These are phyloP conservation scores for Castanospermum australe DNA, from an alignment of 306 rosid species.

Conservation along the genomic window DNA sequence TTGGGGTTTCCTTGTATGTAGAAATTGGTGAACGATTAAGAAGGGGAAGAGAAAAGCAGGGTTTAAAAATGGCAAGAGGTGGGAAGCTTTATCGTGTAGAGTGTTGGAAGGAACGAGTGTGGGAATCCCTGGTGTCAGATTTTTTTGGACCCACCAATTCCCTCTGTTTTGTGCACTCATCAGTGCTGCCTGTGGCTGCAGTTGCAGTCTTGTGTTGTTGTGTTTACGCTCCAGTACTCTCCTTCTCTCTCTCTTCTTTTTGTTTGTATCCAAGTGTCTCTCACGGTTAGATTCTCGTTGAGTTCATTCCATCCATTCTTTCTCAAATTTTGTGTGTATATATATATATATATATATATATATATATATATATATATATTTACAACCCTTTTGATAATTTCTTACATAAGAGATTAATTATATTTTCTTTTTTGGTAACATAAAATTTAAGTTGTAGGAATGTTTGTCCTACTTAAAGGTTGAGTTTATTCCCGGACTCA, in stretches of 20 bases:
- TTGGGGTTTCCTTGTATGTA: constrained; percentile 13
- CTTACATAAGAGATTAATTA: too few relatives aligned
- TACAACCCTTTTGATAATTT: too few relatives aligned
- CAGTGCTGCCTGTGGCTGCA: background rate
- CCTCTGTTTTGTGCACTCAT: constrained; percentile 36
- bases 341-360: background rate
- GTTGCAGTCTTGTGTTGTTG: constrained; percentile 3
- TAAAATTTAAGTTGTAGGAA: too few relatives aligned
- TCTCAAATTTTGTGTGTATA: background rate
- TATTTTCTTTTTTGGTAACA: too few relatives aligned
- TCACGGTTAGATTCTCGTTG: constrained; percentile 32
- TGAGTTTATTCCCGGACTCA: too few relatives aligned
- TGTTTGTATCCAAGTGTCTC: constrained; percentile 32
- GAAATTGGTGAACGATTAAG: constrained; percentile 40
- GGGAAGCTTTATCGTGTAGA: constrained; percentile 62
- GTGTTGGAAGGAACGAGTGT: constrained; percentile 85
- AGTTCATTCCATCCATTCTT: background rate
- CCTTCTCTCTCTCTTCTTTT: background rate
- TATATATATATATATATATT: background rate
- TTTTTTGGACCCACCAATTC: constrained; percentile 15
- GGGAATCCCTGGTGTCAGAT: constrained; percentile 84
- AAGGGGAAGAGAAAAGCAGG: constrained; percentile 27
- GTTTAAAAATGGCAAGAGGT: constrained; percentile 38
- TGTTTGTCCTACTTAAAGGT: too few relatives aligned
- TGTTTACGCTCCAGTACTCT: background rate